Base-by-base conservation (phyloP, 2,329 filamentous ascomycete species). In the Drechslera avenae region DNA sequence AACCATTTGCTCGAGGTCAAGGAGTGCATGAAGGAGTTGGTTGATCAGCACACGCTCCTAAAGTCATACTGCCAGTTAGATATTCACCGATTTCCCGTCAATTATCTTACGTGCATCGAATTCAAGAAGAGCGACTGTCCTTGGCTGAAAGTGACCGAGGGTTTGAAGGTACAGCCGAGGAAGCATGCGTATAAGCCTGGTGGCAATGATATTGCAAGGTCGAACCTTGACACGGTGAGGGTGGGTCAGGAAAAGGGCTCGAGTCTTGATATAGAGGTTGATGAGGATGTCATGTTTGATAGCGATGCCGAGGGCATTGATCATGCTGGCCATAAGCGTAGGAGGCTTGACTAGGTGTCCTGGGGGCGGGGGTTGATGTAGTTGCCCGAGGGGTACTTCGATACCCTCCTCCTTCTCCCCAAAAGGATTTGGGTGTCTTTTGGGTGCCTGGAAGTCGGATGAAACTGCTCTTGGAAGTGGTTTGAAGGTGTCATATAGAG, bases 91-190 rank as follows among this genome's bases (percentile, higher is more conserved):
- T 71, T 67, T 26, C 67, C 67, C 0, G 68, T 80, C 26, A 44
- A 64, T 3, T 78, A 79, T 60, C 65, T 81, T 41, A 80, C 79
- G 1, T 80, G 78, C 58, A 69, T 67, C 10, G 65, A 71, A 9
- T 68, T 82, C 35, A 61, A 68, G n/a, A 62, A 64, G 14, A 57
- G 60, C 49, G 71, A 79, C 62, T 64, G 77, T 59, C 76, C 76
- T 0, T 79, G 78, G 74, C 49, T 67, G 9, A 53, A 44, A 14
- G 53, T 49, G 9, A 54, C 52, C n/a, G 48, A 39, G 19, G 32
- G 40, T 9, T 30, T 46, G 13, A 39, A 19, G 8, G 35, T 47
- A 10, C 32, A 42, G 31, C 41, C 56, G 7, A 35, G 31, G 0
- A 68, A 64, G 59, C 42, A 56, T 7, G 58, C 53, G 21, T 64